phyloP scores from a whole-genome alignment of 192 early-diverging fungal genomes.

The Coemansia sp. region DNA sequence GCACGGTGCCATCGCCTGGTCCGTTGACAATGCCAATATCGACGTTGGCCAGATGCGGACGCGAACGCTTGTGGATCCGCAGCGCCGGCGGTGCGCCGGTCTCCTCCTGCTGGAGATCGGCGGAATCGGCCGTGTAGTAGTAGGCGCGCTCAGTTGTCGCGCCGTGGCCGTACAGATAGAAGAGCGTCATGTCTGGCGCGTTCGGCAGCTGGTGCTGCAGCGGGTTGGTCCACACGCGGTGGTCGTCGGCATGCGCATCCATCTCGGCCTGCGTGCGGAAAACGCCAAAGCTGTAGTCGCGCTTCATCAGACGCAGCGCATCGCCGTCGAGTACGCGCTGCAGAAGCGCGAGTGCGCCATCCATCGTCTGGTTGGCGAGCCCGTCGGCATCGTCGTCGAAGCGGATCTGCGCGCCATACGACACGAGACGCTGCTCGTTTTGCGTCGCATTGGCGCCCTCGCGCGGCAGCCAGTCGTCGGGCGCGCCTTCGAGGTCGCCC shows the following conservation, averaged over 20 bases:
- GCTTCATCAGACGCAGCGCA: slow-evolving; percentile 55
- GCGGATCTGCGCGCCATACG: slow-evolving; percentile 60
- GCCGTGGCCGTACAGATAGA: slow-evolving; percentile 82
- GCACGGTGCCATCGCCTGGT: slow-evolving; percentile 86
- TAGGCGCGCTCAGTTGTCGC: slow-evolving; percentile 81
- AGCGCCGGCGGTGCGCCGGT: slow-evolving; percentile 29
- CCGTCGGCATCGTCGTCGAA: slow-evolving; percentile 37
- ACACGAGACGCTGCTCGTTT: slow-evolving; percentile 8
- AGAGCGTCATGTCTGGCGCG: slow-evolving; percentile 76
- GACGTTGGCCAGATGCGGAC: slow-evolving; percentile 51
- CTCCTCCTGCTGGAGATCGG: slow-evolving; percentile 21
- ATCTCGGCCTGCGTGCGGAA: slow-evolving; percentile 62
- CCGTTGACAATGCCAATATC: slow-evolving; percentile 69
- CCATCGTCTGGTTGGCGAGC: slow-evolving; percentile 49
- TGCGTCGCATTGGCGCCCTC: not conserved
- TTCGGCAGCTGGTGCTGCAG: slow-evolving; percentile 69
- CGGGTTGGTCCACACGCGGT: slow-evolving; percentile 78
- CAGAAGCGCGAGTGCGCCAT: slow-evolving; percentile 57
- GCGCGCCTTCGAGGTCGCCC: slow-evolving; percentile 67
- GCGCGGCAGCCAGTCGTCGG: slow-evolving; percentile 62
- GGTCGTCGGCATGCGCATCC: slow-evolving; percentile 57
- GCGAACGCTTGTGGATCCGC: slow-evolving; percentile 34
- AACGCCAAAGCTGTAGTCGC: slow-evolving; percentile 71
- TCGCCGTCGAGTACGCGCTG: slow-evolving; percentile 53
- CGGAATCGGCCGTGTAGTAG: slow-evolving; percentile 62